A percentile compares a stretch with the other conserved stretches of the same genome.
These are phyloP conservation scores for Adansonia rubrostipa DNA, from an alignment of 441 rosid genomes.

Conservation along the genomic window DNA sequence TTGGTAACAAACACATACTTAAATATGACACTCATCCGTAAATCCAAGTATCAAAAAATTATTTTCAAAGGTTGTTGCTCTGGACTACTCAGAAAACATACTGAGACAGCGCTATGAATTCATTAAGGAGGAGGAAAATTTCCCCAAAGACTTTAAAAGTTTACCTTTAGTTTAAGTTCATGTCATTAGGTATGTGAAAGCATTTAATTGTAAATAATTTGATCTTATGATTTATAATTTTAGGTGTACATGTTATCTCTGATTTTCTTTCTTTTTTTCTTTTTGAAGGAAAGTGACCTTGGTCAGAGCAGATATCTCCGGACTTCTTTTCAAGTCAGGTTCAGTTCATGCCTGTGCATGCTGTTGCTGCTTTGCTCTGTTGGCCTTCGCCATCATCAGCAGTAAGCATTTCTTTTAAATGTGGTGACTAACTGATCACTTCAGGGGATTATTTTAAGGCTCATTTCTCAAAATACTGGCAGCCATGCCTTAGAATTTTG, in stretches of 20 bases:
- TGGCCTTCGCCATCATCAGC: constrained; percentile 55
- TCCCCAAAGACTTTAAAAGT: constrained; percentile 66
- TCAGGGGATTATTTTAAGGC: background rate
- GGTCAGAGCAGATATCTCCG: constrained; percentile 86
- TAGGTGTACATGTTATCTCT: constrained; percentile 6
- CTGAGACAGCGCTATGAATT: constrained; percentile 71
- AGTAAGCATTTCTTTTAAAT: background rate
- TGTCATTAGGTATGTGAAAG: background rate
- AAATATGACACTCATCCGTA: too few relatives aligned
- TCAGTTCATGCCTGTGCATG: constrained; percentile 93
- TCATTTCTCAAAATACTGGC: background rate
- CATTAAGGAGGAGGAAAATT: constrained; percentile 57
- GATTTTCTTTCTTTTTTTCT: constrained; percentile 4
- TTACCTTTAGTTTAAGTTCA: constrained; percentile 12
- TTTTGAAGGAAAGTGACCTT: constrained; percentile 61
- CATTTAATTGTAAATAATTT: constrained; percentile 10
- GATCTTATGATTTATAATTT: background rate
- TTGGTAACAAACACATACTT: too few relatives aligned
- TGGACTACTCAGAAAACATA: constrained; percentile 93
- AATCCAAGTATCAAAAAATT: too few relatives aligned
- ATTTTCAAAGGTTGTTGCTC: constrained; percentile 74
- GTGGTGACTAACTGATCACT: background rate
- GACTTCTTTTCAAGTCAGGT: constrained; percentile 75
- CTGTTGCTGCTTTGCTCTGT: constrained; percentile 91
- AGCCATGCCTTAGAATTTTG: background rate